Evolutionary conservation across 306 rosid species (phyloP), one percentile per base, ranked within the genome.

Genomic region (Trichosanthes cucumerina): DNA sequence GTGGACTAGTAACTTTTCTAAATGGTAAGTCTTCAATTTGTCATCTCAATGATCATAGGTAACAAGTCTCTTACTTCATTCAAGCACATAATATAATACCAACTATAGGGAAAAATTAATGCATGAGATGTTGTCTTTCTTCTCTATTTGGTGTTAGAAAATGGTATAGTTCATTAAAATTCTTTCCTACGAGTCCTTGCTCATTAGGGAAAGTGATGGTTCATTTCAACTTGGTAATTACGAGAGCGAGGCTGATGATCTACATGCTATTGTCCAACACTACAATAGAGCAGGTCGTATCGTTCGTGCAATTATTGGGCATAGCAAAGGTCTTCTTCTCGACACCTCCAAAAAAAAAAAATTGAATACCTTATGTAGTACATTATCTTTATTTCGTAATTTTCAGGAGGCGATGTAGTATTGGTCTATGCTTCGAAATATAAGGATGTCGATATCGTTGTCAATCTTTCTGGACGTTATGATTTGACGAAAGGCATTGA

Each of bases 201-300:
- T 28, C 38, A 79, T 39, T 43, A 93, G 96, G 83, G 93, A 93
- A 83, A 91, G 96, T 81, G 98, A 93, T 73, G 96, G 98, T 50
- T 79, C 87, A 36, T 90, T 90, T 84, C 83, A 79, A 76, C 86
- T 23, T 76, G 92, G 87, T 52, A 50, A 81, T 80, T 85, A 85
- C 65, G 77, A 80, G 86, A 84, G 87, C 53, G 96, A 93, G 81
- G 91, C 81, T 78, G 96, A 91, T 58, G 96, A 93, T 85, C 47
- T 89, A 52, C 88, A 65, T 79, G 70, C 86, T 33, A 90, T 89
- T 41, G 71, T 82, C 63, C 88, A 91, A 78, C 80, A 93, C 80
- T 89, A 89, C 85, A 78, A 46, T 19, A 73, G 54, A 64, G 84
- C 79, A 72, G 85, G 79, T 56, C 86, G 86, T 39, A 31, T 4